Conservation (phyloP, 2,329 filamentous ascomycete genomes). For the Tolypocladium pustulatum region DNA sequence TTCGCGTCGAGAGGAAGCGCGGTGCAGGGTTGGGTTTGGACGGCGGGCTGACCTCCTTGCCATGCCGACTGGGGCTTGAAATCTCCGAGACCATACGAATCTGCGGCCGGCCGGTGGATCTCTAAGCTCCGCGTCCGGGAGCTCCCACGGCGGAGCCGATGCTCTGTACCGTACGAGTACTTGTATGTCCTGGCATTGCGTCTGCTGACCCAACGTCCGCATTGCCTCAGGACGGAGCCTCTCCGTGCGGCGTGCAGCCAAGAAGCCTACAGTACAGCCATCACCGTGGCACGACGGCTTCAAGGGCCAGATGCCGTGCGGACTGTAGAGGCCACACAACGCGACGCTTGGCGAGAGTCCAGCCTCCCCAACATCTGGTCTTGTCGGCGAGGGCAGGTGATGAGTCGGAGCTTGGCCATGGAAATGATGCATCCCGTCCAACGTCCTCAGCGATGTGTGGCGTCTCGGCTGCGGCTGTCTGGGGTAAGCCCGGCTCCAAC, state of each 20-base stretch:
- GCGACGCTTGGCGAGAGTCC: neutral
- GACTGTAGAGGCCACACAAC: neutral
- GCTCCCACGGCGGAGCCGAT: neutral
- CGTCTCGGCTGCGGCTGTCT: neutral
- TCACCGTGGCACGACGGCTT: neutral
- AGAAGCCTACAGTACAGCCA: neutral
- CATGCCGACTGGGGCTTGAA: neutral
- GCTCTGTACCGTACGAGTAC: no score
- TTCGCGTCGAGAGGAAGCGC: neutral
- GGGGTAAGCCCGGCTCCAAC: neutral
- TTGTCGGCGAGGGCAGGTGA: neutral
- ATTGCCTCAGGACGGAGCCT: neutral
- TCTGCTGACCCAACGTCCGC: neutral
- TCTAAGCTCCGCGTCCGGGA: neutral
- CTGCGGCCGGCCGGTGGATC: neutral
- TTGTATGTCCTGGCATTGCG: neutral
- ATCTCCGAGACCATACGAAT: neutral
- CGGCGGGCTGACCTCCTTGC: neutral
- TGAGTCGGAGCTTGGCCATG: neutral
- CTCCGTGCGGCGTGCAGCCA: neutral
- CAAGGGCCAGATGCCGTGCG: neutral
- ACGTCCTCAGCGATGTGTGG: neutral
- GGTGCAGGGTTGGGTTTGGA: neutral
- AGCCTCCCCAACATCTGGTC: neutral
- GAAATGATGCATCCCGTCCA: neutral